phyloP scores from a whole-genome alignment of 495 filamentous ascomycete genomes.

The Oleoguttula mirabilis region DNA sequence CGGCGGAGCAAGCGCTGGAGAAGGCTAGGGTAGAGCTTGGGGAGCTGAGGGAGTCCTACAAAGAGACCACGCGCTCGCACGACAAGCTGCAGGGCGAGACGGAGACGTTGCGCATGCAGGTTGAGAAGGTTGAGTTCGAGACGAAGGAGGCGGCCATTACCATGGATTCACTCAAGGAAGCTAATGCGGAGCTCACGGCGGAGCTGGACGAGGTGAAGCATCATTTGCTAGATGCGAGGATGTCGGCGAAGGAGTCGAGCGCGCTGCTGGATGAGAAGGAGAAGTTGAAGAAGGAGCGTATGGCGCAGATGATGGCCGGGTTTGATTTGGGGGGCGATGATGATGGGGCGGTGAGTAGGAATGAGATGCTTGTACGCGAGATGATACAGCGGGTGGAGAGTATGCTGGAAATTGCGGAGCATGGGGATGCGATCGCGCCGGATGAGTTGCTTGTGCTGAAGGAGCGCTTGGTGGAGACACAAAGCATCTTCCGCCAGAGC shows the following conservation, averaged over 20 bases:
- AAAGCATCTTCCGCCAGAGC: slow-evolving; percentile 85
- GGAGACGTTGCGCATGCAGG: slow-evolving; percentile 87
- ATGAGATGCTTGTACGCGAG: slow-evolving; percentile 69
- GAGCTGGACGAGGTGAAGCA: slow-evolving; percentile 96
- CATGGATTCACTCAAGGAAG: slow-evolving; percentile 94
- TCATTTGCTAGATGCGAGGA: slow-evolving; percentile 85
- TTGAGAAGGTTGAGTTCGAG: slow-evolving; percentile 90
- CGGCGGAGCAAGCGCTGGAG: slow-evolving; percentile 62
- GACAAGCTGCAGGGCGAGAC: slow-evolving; percentile 71
- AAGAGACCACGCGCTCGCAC: slow-evolving; percentile 70
- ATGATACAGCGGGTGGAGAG: slow-evolving; percentile 71
- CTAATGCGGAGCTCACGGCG: slow-evolving; percentile 77
- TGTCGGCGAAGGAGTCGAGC: slow-evolving; percentile 86
- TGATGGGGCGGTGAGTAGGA: slow-evolving; percentile 81
- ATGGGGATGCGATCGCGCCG: slow-evolving; percentile 66
- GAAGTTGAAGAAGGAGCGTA: slow-evolving; percentile 94
- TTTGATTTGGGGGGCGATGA: slow-evolving; percentile 89
- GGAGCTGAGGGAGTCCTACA: slow-evolving; percentile 69
- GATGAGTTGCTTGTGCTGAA: slow-evolving; percentile 69
- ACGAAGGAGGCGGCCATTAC: slow-evolving; percentile 93
- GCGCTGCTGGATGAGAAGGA: slow-evolving; percentile 89
- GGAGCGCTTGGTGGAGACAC: slow-evolving; percentile 68
- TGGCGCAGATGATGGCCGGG: slow-evolving; percentile 99
- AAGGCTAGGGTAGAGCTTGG: slow-evolving; percentile 74
- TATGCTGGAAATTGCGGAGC: slow-evolving; percentile 60